Evolutionary conservation across 352 stramenopile species (phyloP).

Genomic region (Thalassiosira allenii): DNA sequence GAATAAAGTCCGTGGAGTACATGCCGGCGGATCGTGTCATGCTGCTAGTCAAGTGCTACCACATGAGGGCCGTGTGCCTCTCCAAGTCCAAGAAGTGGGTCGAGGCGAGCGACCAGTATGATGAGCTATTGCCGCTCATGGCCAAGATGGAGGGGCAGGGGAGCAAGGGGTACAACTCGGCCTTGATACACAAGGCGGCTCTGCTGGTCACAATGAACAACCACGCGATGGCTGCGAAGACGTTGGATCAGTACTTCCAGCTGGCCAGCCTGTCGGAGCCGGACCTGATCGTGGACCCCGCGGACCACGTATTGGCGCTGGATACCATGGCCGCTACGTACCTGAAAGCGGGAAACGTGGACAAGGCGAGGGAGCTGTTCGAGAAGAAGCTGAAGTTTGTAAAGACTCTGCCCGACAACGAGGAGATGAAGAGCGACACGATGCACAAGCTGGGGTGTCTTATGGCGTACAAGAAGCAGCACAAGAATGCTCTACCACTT

Average conservation of each 20-base stretch:
- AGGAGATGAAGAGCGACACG: constrained; percentile 46
- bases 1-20: constrained; percentile 17
- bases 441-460: constrained; percentile 59
- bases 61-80: constrained; percentile 33
- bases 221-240: background rate
- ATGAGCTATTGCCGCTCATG: constrained; percentile 38
- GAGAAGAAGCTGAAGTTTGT: constrained; percentile 42
- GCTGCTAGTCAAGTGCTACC: constrained; percentile 36
- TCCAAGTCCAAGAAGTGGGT: constrained; percentile 35
- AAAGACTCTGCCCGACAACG: constrained; percentile 13
- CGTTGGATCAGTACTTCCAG: constrained; percentile 41
- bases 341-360: constrained; percentile 36
- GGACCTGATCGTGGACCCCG: constrained; percentile 14
- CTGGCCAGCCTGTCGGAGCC: background rate
- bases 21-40: constrained; percentile 35
- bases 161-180: constrained; percentile 31
- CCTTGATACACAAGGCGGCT: constrained; percentile 41
- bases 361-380: constrained; percentile 34
- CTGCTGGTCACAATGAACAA: constrained; percentile 36
- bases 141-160: constrained; percentile 23
- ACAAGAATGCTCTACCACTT: constrained; percentile 35
- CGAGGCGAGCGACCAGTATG: constrained; percentile 40
- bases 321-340: constrained; percentile 36
- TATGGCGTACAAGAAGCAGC: constrained; percentile 36
- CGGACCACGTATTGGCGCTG: constrained; percentile 44